Base-by-base conservation (phyloP, 2,329 filamentous ascomycete species). In the Juglanconis juglandina region DNA sequence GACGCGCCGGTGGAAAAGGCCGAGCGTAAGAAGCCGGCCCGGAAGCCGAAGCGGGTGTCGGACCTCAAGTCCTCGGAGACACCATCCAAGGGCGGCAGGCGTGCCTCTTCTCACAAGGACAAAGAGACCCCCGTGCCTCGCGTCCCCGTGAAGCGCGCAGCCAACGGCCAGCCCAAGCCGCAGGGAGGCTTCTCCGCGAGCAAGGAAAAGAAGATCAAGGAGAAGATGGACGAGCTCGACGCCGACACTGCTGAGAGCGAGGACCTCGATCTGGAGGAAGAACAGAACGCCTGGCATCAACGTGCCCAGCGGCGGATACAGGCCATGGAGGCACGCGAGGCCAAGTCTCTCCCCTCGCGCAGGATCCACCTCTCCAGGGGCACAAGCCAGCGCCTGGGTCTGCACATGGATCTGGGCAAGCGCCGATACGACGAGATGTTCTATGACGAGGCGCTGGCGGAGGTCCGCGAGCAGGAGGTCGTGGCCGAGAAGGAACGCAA, bases 401-500 rank as follows among this genome's bases (percentile, higher is more conserved):
- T 80, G 48, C 90, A 94, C 68, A 86, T 88, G 53, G 82, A 87
- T 54, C 81, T 85, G 17, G 91, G 91, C 44, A 90, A 90, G 68
- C 82, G 88, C 56, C 87, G 91, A 37, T 97, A 91, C 72, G 86
- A 91, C 61, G 82, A 89, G 13, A 79, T 87, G 50, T 87, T 95
- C 72, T 93, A 92, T 70, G 85, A 90, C 17, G 87, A 90, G 46
- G 94, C 95, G 1, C 84, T 94, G 62, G 85, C 90, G 56, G 89
- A 96, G 68, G 94, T 98, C 2, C 90, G 95, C 66, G 89, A 92
- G 63, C 91, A 92, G 66, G 94, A 97, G 73, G 82, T 97, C 7
- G 89, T 90, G 63, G 92, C 94, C 63, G 95, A 99, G 75, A 99
- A 99, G 77, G 95, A 99, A 76, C 91, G 95, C 66, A 99, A 99